Base-by-base conservation (phyloP, 495 filamentous ascomycete species). In the Penicillium pancosmium region DNA sequence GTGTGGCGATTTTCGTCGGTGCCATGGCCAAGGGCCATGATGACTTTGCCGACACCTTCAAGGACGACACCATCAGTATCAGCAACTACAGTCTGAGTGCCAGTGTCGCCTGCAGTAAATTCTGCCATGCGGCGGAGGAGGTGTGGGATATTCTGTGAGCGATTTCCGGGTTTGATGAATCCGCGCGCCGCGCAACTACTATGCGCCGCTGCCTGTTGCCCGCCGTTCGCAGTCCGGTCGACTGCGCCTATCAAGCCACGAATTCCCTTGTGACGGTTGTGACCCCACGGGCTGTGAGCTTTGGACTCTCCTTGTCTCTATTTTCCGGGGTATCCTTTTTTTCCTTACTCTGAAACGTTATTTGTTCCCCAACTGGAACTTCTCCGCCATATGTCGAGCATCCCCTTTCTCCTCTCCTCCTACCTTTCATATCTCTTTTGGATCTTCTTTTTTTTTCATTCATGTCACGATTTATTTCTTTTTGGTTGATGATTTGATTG, bases 51-150 rank as follows among this genome's bases (percentile, higher is more conserved):
- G 94, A 98, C 69, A 80, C 82, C 38, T 92, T 88, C 78, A 94
- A 97, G 64, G 94, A 98, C 72, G 94, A 98, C 72, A 88, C 93
- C 63, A 97, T 98, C 77, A 89, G 91, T 64, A 97, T 98, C 76
- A 97, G 94, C 79, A 96, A 97, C 73, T 98, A 89, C 84, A 96
- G 91, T 74, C 82, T 98, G 47, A 95, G 91, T 68, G 94, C 94
- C 48, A 96, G 92, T 78, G 93, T 98, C 33, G 94, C 94, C 35
- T 98, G 94, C 80, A 95, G 92, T 80, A 98, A 97, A 76, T 97
- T 98, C 80, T 97, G 94, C 77, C 94, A 98, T 74, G 94, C 94
- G 47, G 94, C 92, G 31, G 94, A 98, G 75, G 94, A 98, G 71
- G 87, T 88, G 41, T 98, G 94, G 94, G 86, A 92, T 64, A 91